Evolutionary conservation across 2,329 filamentous ascomycete genomes (phyloP).

Genomic region (Pseudogymnoascus sp.): DNA sequence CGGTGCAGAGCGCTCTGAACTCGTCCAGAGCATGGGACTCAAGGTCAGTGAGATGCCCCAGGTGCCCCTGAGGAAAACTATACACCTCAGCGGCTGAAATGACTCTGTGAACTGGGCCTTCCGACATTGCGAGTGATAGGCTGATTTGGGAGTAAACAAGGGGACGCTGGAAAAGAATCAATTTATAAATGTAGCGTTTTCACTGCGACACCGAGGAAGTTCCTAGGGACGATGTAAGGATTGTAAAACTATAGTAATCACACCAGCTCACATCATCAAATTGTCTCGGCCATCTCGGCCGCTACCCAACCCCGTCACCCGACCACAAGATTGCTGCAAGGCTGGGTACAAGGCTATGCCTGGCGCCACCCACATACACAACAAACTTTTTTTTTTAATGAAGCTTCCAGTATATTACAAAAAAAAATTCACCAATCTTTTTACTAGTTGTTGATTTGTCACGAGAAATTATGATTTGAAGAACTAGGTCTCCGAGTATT

Average conservation of each 20-base stretch:
- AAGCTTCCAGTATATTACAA: not conserved
- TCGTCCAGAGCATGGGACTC: conserved; percentile 61
- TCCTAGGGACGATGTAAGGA: not conserved
- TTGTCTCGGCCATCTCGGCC: conserved; percentile 1
- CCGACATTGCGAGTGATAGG: not conserved
- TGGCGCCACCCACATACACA: not conserved
- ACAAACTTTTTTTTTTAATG: not conserved
- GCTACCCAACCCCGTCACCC: conserved; percentile 1
- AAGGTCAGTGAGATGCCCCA: conserved; percentile 65
- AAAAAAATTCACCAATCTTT: not conserved
- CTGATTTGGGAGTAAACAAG: not conserved
- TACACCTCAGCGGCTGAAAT: conserved; percentile 34
- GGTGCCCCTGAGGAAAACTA: conserved; percentile 69
- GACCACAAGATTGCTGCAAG: not conserved
- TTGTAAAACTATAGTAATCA: not conserved
- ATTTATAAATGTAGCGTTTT: not conserved
- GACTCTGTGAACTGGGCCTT: conserved; percentile 23
- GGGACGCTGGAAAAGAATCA: not conserved
- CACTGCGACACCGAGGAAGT: not conserved
- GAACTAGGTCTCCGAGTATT: not conserved
- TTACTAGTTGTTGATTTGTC: not conserved
- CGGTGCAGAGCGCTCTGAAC: conserved; percentile 65
- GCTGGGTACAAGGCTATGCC: not conserved
- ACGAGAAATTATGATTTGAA: not conserved
- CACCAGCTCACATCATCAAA: conserved; percentile 1